Evolutionary conservation across 1,139 yeast genomes (phyloP).

Genomic region (Lodderomyces oxycetoniae): DNA sequence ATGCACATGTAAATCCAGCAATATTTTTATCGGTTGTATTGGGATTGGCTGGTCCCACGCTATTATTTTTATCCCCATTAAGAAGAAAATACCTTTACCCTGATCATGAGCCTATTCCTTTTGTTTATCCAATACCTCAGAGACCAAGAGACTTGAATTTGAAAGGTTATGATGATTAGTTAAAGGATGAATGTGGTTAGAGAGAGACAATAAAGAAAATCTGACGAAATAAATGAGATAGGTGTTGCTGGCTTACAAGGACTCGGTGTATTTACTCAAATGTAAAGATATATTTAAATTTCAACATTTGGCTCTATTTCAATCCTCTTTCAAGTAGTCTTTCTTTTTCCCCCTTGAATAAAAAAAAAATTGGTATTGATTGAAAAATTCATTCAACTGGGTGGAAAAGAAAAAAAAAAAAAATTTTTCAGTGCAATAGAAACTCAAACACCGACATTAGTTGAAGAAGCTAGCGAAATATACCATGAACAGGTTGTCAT

Average conservation of each 20-base stretch:
- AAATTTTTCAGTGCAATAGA: conserved; percentile 7
- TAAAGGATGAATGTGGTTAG: neutral
- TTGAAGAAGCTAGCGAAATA: too few species aligned
- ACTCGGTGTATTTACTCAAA: too few species aligned
- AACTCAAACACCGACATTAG: too few species aligned
- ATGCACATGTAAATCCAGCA: conserved; percentile 77
- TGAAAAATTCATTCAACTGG: too few species aligned
- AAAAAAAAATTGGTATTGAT: too few species aligned
- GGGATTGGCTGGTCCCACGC: conserved; percentile 65
- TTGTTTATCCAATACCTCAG: conserved; percentile 62
- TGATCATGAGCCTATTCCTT: conserved; percentile 67
- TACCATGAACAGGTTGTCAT: conserved; percentile 10
- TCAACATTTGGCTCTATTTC: too few species aligned
- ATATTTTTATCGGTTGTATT: conserved; percentile 64
- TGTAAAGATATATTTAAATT: too few species aligned
- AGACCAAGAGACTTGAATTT: conserved; percentile 49
- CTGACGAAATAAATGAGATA: neutral
- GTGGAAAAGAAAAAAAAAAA: conserved; percentile 4
- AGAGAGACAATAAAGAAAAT: neutral
- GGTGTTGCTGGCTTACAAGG: too few species aligned
- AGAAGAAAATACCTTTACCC: conserved; percentile 65
- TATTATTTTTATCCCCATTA: conserved; percentile 59
- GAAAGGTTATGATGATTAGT: conserved; percentile 54
- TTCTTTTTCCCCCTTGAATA: too few species aligned
- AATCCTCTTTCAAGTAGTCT: too few species aligned